phyloP scores from a whole-genome alignment of 169 alveolate genomes.

The Plasmodium fragile region DNA sequence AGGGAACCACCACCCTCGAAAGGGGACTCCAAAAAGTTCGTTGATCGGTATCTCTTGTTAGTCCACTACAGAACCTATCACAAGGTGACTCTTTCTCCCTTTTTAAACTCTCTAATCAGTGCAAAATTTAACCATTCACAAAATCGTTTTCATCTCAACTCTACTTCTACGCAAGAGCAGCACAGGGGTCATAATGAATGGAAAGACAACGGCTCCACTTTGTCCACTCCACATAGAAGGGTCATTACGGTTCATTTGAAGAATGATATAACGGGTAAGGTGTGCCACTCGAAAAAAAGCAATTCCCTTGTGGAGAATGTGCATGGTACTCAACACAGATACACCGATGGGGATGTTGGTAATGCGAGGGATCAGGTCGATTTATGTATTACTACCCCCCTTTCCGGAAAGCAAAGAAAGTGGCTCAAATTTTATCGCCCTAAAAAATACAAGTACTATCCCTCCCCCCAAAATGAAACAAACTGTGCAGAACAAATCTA shows the following conservation, averaged over 20 bases:
- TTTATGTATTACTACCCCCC: neutral
- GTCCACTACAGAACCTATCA: neutral
- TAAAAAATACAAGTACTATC: neutral
- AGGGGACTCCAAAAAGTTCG: constrained; percentile 30
- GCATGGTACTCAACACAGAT: neutral
- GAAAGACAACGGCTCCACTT: neutral
- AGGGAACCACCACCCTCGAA: neutral
- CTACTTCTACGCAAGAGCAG: neutral
- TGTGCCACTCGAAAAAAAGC: neutral
- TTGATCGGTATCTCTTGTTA: constrained; percentile 28
- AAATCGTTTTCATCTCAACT: neutral
- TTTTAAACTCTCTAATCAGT: neutral
- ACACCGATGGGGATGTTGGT: neutral
- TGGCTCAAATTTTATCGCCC: neutral
- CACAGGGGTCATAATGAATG: neutral
- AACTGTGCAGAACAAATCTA: neutral
- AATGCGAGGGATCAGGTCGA: neutral
- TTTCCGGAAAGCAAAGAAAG: neutral
- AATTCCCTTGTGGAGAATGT: neutral
- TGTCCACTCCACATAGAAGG: neutral
- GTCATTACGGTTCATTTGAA: neutral
- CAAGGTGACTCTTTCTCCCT: neutral
- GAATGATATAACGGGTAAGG: neutral
- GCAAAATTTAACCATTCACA: neutral
- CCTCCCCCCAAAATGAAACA: neutral